Conservation (phyloP, 2,329 filamentous ascomycete genomes). For the Colletotrichum godetiae region DNA sequence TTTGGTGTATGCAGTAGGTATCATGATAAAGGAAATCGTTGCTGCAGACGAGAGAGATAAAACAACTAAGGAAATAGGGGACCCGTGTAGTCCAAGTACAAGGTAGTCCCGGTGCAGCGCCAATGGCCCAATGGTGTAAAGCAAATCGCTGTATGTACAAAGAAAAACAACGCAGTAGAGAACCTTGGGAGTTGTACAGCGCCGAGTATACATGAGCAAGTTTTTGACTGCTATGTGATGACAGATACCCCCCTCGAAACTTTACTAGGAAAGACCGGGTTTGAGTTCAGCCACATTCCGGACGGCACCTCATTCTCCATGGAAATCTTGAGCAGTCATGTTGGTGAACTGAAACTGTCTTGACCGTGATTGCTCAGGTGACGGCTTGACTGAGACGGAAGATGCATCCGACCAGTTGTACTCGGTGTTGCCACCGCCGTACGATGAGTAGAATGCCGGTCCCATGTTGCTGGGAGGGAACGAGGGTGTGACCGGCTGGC, state of each 20-base stretch:
- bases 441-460: slow-evolving; percentile 51
- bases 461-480: slow-evolving; percentile 55
- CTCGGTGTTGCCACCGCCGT: slow-evolving; percentile 52
- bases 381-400: slow-evolving; percentile 44
- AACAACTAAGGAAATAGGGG: background rate
- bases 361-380: slow-evolving; percentile 43
- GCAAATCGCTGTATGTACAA: slow-evolving; percentile 23
- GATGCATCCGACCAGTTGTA: slow-evolving; percentile 64
- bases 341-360: slow-evolving; percentile 49
- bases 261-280: background rate
- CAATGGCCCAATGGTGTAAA: slow-evolving; percentile 4
- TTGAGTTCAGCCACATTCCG: background rate
- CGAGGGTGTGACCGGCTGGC: slow-evolving; percentile 61
- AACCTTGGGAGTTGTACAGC: slow-evolving; percentile 22
- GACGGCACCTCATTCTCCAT: slow-evolving; percentile 20
- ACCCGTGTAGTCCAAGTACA: background rate
- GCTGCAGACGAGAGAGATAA: background rate
- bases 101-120: slow-evolving; percentile 2
- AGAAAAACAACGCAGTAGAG: background rate
- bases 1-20: slow-evolving; percentile 31
- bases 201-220: background rate
- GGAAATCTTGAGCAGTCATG: slow-evolving; percentile 44
- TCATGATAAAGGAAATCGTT: slow-evolving; percentile 19
- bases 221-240: background rate
- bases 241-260: background rate